Conservation (phyloP, 1,284 basidiomycete species). For the Singerocomus inundabilis region DNA sequence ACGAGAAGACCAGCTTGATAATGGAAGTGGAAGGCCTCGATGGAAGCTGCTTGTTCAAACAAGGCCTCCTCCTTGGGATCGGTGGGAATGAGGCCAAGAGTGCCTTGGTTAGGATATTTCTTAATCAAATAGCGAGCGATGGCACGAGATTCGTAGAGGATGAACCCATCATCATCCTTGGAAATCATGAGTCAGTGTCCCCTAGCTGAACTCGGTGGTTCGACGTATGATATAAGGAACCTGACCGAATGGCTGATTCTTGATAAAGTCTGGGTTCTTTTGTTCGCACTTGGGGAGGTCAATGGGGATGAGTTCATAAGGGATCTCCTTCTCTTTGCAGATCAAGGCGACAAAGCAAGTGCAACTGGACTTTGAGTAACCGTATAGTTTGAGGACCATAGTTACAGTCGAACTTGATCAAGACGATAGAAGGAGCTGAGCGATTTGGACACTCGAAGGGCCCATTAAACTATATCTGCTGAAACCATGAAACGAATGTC, state of each 20-base stretch:
- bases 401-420: background rate
- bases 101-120: constrained; percentile 43
- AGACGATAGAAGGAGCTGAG: background rate
- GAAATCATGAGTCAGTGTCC: background rate
- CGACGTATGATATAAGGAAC: constrained; percentile 56
- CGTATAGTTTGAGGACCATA: constrained; percentile 56
- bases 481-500: too few relatives aligned
- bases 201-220: accelerated
- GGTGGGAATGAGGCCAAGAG: constrained; percentile 33
- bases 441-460: background rate
- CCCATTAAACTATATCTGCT: too few relatives aligned
- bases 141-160: constrained; percentile 52
- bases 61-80: constrained; percentile 29
- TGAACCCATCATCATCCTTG: constrained; percentile 46
- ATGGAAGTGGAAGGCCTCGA: constrained; percentile 33
- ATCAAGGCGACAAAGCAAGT: constrained; percentile 46
- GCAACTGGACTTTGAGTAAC: constrained; percentile 42
- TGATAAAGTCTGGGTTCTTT: constrained; percentile 43
- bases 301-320: constrained; percentile 46
- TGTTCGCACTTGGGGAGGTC: constrained; percentile 47
- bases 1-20: constrained; percentile 17
- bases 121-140: constrained; percentile 49
- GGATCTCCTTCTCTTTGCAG: constrained; percentile 50
- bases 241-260: constrained; percentile 63
- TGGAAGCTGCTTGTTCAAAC: constrained; percentile 34